phyloP scores from a whole-genome alignment of 75 land plant species.

The Larix kaempferi region DNA sequence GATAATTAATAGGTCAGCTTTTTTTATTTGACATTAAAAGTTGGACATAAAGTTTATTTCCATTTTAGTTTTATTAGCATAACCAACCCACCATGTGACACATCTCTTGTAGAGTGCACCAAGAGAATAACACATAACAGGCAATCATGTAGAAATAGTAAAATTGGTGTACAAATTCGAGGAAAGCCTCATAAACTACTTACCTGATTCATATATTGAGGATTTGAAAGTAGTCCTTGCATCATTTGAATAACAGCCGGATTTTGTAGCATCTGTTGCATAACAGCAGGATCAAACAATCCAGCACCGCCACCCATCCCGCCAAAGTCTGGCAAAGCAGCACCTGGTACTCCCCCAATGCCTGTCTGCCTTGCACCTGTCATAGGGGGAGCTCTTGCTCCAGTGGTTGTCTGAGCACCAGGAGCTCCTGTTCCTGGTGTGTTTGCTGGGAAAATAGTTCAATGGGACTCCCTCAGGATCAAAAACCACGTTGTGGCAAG shows the following conservation, averaged over 20 bases:
- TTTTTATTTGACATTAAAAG: too few relatives aligned
- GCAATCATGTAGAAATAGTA: neutral
- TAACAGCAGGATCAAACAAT: constrained; percentile 38
- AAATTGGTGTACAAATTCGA: neutral
- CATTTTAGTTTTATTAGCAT: too few relatives aligned
- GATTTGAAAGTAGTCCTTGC: constrained; percentile 81
- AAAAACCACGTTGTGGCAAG: neutral
- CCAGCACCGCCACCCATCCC: constrained; percentile 34
- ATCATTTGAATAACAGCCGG: constrained; percentile 80
- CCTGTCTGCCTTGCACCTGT: constrained; percentile 39
- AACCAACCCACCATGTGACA: too few relatives aligned
- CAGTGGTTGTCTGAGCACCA: constrained; percentile 34
- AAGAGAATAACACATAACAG: neutral
- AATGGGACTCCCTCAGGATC: neutral
- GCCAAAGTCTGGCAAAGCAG: constrained; percentile 53
- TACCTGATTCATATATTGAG: constrained; percentile 91
- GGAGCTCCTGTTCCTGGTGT: constrained; percentile 23
- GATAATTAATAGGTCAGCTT: too few relatives aligned
- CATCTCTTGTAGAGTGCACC: too few relatives aligned
- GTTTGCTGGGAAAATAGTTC: constrained; percentile 9
- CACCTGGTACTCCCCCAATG: constrained; percentile 46
- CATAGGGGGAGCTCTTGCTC: constrained; percentile 26
- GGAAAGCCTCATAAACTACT: neutral
- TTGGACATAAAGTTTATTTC: too few relatives aligned
- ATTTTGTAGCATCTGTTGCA: constrained; percentile 84